Evolutionary conservation across 129 eudicot genomes (phyloP), one percentile per base, ranked within the genome.

Genomic region (Escallonia rubra): DNA sequence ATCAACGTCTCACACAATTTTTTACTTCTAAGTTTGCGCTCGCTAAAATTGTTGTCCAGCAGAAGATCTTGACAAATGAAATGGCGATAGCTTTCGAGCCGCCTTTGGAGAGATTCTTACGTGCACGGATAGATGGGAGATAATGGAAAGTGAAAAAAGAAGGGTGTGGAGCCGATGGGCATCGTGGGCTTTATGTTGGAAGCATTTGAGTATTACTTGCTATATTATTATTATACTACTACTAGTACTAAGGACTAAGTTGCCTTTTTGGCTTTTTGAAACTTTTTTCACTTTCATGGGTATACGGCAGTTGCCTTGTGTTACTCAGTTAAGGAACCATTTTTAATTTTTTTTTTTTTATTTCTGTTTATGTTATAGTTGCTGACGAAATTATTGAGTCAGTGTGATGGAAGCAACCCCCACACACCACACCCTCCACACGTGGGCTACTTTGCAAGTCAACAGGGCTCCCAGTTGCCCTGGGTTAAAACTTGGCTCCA

Each of bases 381-480:
- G 83, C 87, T 89, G 81, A 78, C 68, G 23, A 16, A 70, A 77
- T 83, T 91, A 82, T 77, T 81, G 67, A 5, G 72, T 83, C 89
- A 81, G 63, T 73, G 57, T 89, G 90, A 89, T 75, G 85, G 75
- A 69, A 87, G 77, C 79, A 63, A 3, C 10, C 15, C 40, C 1
- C 66, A 59, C 54, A 45, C 9, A 10, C 46, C 23, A 66, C 14
- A 50, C 54, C 4, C 55, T 14, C 75, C 47, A 16, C 45, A 62
- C 47, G 54, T 73, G 64, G 42, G 54, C 23, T 45, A 41, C 61
- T 0, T 38, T 66, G 12, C 48, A 50, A 66, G 59, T 49, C 70
- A 39, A 66, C 59, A 50, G 4, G 9, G 43, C 39, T 49, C 10
- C 40, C 11, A 7, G 16, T 65, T 39, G 39, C 23, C 16, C 10